These are phyloP conservation scores for Blastocystis sp. DNA, from an alignment of 352 stramenopile species.

Conservation along the genomic window DNA sequence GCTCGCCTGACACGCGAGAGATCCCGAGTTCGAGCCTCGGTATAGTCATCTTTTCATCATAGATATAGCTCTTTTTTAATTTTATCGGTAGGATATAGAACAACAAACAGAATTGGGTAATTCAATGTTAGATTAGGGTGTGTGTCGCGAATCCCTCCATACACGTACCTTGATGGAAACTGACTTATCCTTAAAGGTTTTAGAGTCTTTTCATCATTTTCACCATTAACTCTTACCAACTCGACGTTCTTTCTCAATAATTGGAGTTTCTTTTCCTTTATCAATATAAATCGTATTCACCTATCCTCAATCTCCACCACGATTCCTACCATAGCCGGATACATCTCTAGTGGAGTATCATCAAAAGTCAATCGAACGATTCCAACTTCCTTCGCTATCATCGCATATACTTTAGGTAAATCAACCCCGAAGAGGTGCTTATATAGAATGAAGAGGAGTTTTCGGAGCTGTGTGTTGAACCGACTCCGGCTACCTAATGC, in stretches of 20 bases:
- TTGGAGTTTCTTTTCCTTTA: constrained; percentile 38
- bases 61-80: too few relatives aligned
- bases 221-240: neutral
- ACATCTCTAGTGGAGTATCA: neutral
- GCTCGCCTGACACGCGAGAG: constrained; percentile 48
- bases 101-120: too few relatives aligned
- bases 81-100: too few relatives aligned
- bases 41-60: constrained; percentile 64
- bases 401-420: neutral
- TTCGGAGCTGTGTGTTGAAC: constrained; percentile 21
- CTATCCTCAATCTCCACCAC: neutral
- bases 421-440: constrained; percentile 28
- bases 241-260: constrained; percentile 37
- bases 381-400: neutral
- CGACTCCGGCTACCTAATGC: neutral
- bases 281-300: constrained; percentile 44
- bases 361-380: neutral
- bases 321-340: constrained; percentile 3
- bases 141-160: neutral
- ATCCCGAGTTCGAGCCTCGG: constrained; percentile 49
- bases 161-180: constrained; percentile 23
- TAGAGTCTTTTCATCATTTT: neutral
- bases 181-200: neutral
- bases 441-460: constrained; percentile 36
- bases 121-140: neutral